Evolutionary conservation across 768 basidiomycete genomes (phyloP).

Genomic region (Amanita muscaria): DNA sequence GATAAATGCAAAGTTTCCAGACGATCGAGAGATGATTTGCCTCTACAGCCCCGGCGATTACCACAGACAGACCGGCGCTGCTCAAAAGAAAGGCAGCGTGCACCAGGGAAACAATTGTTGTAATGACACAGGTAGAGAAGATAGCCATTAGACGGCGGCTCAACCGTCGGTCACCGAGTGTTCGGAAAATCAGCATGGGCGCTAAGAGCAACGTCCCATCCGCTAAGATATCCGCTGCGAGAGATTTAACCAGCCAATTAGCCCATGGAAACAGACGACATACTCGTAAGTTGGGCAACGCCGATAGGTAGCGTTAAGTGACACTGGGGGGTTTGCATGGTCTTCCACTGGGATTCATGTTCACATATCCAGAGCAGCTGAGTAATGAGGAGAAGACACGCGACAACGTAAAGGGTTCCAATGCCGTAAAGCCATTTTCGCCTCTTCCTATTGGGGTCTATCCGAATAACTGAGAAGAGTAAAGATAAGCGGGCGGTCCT

Average conservation of each 20-base stretch:
- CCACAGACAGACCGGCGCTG: conserved; percentile 18
- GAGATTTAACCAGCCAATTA: background rate
- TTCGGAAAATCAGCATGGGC: conserved; percentile 36
- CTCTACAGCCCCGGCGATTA: conserved; percentile 37
- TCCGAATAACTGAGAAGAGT: conserved; percentile 45
- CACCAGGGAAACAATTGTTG: conserved; percentile 35
- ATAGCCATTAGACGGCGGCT: conserved; percentile 36
- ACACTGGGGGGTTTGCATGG: conserved; percentile 28
- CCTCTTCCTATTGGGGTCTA: conserved; percentile 29
- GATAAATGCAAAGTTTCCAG: background rate
- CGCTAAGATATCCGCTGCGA: conserved; percentile 37
- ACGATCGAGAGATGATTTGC: conserved; percentile 15
- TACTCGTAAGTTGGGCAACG: conserved; percentile 44
- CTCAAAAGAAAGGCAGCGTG: conserved; percentile 35
- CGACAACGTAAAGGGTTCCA: conserved; percentile 23
- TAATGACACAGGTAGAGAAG: conserved; percentile 46
- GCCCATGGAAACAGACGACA: conserved; percentile 14
- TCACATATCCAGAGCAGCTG: conserved; percentile 40
- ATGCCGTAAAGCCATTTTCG: conserved; percentile 20
- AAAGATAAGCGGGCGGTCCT: conserved; percentile 45
- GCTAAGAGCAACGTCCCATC: conserved; percentile 37
- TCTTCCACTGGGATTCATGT: conserved; percentile 31
- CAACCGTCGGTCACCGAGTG: conserved; percentile 29
- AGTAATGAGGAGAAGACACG: conserved; percentile 27
- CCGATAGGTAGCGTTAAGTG: conserved; percentile 37